These are phyloP conservation scores for Exophiala dermatitidis DNA, from an alignment of 2,329 filamentous ascomycete species.

Conservation along the genomic window DNA sequence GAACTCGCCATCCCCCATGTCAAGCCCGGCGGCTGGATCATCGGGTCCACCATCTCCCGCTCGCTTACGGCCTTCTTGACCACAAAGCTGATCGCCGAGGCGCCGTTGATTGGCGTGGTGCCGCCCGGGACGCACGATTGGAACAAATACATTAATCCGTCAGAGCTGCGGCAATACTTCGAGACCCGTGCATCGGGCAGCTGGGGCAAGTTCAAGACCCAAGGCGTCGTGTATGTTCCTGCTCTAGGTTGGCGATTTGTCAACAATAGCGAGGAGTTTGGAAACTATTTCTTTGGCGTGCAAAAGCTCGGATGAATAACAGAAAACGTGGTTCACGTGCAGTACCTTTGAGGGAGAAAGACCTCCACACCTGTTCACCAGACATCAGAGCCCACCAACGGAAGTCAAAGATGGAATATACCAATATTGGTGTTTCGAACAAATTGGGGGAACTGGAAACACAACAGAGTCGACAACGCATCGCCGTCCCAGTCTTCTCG, in stretches of 20 bases:
- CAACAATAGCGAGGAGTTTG: slow-evolving; percentile 69
- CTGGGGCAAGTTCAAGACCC: slow-evolving; percentile 51
- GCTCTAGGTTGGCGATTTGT: slow-evolving; percentile 85
- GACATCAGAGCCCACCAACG: no score
- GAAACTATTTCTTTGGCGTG: slow-evolving; percentile 94
- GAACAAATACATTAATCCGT: slow-evolving; percentile 87
- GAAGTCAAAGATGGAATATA: no score
- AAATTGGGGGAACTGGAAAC: no score
- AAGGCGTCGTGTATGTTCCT: slow-evolving; percentile 85
- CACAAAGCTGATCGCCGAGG: slow-evolving; percentile 87
- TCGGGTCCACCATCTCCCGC: slow-evolving; percentile 85
- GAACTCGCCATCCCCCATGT: slow-evolving; percentile 65
- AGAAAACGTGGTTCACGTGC: no score
- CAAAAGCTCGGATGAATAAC: slow-evolving; percentile 40
- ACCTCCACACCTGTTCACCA: no score
- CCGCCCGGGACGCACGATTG: slow-evolving; percentile 93
- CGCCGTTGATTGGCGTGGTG: slow-evolving; percentile 63
- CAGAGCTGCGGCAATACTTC: slow-evolving; percentile 53
- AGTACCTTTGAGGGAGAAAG: no score
- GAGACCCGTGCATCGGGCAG: slow-evolving; percentile 34
- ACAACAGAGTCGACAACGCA: no score
- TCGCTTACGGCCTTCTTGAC: slow-evolving; percentile 85
- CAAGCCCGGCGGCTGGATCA: slow-evolving; percentile 83
- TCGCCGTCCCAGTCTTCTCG: no score
- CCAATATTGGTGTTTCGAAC: no score